Evolutionary conservation across 2,329 filamentous ascomycete genomes (phyloP), one percentile per base, ranked within the genome.

Genomic region (Microsporum audouinii): DNA sequence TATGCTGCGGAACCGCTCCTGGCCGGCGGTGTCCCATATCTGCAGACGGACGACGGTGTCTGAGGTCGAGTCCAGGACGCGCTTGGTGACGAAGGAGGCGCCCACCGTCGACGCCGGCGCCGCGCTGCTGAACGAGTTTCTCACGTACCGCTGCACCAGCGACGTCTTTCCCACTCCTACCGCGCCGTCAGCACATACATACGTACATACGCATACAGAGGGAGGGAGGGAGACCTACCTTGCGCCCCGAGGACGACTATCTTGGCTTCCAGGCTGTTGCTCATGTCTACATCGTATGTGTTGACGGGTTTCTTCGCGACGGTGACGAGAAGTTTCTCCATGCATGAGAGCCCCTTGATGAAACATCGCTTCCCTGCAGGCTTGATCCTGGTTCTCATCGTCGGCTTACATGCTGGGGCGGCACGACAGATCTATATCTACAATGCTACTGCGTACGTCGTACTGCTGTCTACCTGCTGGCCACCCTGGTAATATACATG

Each of bases 11-110:
- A 97, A 99, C 61, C 92, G 85, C 78, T 99, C 92, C 72, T 99
- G 92, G 63, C 92, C 92, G 61, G 92, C 90, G 38, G 91, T 96
- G 72, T 96, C 91, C 91, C 91, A 96, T 67, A 96, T 95, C 71
- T 96, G 91, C 41, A 96, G 80, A n/a, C 91, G 85, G 39, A 96
- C 90, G 29, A 88, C 81, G 1, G 90, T 94, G 68, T 92, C 89
- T 27, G 87, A 89, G 71, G 96, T 89, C 64, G 84, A 84, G 75
- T 96, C 91, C 66, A 88, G 80, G 63, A 91, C 86, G 69, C 86
- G 84, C 76, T 91, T 91, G 49, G 88, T 88, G 71, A 90, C 79
- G 73, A 91, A 91, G 70, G 85, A 88, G 33, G 88, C 88, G 71
- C 88, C 88, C 62, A 91, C 85, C n/a, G 88, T 91, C 3, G 85